Base-by-base conservation (phyloP, 768 basidiomycete genomes). In the Boletus vinaceobasis region DNA sequence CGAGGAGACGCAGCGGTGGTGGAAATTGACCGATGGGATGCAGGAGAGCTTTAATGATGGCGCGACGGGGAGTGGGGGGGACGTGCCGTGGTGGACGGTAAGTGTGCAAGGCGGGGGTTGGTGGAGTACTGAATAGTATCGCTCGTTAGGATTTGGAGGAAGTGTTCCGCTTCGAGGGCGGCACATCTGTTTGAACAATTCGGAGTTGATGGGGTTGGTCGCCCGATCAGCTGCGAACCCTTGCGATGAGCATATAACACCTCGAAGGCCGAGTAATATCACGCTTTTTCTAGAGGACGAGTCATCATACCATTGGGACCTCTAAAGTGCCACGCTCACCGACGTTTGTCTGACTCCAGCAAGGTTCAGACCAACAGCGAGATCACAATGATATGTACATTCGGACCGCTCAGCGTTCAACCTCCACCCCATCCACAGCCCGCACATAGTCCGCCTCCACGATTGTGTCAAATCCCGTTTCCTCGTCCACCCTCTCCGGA, bases 1-100 rank as follows among this genome's bases (percentile, higher is more conserved):
- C 64, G 75, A 80, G 15, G 83, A 85, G 64, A 91, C 88, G n/a
- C 79, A 78, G 66, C 67, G 79, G 55, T 91, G 89, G 89, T 90
- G 90, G 89, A 72, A 75, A 60, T 66, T 89, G 42, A 90, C 87
- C 0, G 89, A 90, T 66, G 74, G 63, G 5, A 88, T 91, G 88
- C 90, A 92, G 70, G 82, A 86, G 68, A 87, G 83, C 62, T 82
- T 90, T 40, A 76, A 84, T n/a, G 76, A 80, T 4, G 87, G 81
- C 37, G 88, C 88, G 5, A 75, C 74, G 6, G 88, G 88, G 15
- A 89, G 87, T 56, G 87, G 82, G 11, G 77, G 76, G 23, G 82
- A 80, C 5, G 71, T 84, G 13, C 85, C 88, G 53, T 91, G 89
- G 90, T 84, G 84, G 85, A 76, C 73, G 71, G 84, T 85, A 55